These are phyloP conservation scores for Diaporthe ampelina DNA, from an alignment of 2,329 filamentous ascomycete species.

Conservation along the genomic window DNA sequence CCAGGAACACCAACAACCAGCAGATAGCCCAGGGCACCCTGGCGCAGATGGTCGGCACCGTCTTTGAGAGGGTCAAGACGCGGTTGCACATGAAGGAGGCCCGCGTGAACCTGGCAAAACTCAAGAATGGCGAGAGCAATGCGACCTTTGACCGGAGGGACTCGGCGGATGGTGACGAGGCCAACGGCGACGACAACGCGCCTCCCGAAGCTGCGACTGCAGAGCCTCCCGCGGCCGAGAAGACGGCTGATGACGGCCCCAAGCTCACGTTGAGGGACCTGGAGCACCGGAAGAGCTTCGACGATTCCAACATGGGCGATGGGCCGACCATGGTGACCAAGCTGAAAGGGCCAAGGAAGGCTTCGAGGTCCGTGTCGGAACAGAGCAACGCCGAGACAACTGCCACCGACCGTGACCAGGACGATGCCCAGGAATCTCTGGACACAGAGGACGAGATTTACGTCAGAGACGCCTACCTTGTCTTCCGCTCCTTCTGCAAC, in stretches of 20 bases:
- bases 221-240: conserved; percentile 46
- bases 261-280: conserved; percentile 78
- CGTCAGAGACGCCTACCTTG: conserved; percentile 95
- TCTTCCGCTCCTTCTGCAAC: conserved; percentile 98
- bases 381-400: conserved; percentile 54
- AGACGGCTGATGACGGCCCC: conserved; percentile 55
- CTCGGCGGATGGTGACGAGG: conserved; percentile 51
- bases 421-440: conserved; percentile 71
- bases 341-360: conserved; percentile 60
- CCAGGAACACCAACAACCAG: conserved; percentile 93
- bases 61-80: conserved; percentile 93
- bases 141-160: conserved; percentile 64
- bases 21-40: conserved; percentile 97
- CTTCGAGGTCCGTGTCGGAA: conserved; percentile 64
- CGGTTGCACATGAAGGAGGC: conserved; percentile 90
- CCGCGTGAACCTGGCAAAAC: conserved; percentile 69
- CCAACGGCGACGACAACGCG: conserved; percentile 57
- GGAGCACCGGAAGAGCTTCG: conserved; percentile 77
- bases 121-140: conserved; percentile 67
- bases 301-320: conserved; percentile 76
- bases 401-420: conserved; percentile 65
- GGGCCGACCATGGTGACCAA: conserved; percentile 77
- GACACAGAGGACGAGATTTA: conserved; percentile 93
- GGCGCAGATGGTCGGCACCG: conserved; percentile 98
- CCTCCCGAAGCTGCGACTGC: conserved; percentile 50